Evolutionary conservation across 164 flowering plant genomes (phyloP), one percentile per base, ranked within the genome.

Genomic region (Kalanchoe fedtschenkoi): DNA sequence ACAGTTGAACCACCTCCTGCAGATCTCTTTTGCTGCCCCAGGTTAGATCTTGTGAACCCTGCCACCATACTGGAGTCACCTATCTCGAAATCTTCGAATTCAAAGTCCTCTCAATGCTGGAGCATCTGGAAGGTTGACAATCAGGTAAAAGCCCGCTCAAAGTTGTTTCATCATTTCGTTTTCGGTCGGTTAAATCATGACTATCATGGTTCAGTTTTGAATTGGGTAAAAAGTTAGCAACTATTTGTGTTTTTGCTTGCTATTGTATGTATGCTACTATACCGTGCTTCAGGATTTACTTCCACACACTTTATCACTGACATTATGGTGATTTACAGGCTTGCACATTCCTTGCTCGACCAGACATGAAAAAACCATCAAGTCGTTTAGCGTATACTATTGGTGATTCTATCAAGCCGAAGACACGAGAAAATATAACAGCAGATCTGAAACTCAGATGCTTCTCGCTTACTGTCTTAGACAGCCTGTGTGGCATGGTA

Each of bases 71-170:
- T 71, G 60, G 99, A 91, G 68, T 68, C 62, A 46, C 95, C 97
- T 29, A 74, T 91, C 54, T 79, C 95, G 28, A 83, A 82, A 72
- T 88, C 87, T 44, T 77, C 83, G 33, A 83, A 75, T 71, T 79
- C 90, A 34, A 86, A 73, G 65, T 72, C 81, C 43, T 80, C 96
- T 66, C 82, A 84, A 24, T 81, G 88, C 75, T 95, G 99, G 96
- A 95, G 91, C 77, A 73, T 88, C 63, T 95, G 99, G 99, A 95
- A 82, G 79, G 85, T 95, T 77, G 91, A 87, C 69, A 91, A 95
- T 81, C 97, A 95, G 96, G 99, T 91, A 60, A 21, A 44, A 29
- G 34, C 30, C 11, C 9, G 1, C 17, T 5, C 51, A 19, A 19
- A 5, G 10, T n/a, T 44, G 11, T 5, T 37, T 37, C 8, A 37